Evolutionary conservation across 176 grass and related monocot genomes (phyloP), one percentile per base, ranked within the genome.

Genomic region (Tillandsia leiboldiana): DNA sequence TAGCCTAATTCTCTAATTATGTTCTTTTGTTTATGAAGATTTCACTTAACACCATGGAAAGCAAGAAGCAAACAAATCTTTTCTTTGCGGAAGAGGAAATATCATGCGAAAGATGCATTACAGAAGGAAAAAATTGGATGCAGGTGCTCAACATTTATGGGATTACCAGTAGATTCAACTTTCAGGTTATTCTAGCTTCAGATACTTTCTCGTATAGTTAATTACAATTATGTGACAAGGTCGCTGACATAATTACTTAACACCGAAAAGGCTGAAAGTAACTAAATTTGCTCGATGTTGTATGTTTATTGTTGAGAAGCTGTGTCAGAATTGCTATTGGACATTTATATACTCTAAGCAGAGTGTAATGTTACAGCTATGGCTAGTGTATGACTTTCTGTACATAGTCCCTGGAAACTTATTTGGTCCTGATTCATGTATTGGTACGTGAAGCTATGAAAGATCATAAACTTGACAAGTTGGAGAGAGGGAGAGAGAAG

Each of bases 81-180:
- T 96, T 91, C 83, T 96, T 91, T 85, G 92, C 92, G 11, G 92
- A 88, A 85, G 88, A 91, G 92, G 92, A 91, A 85, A 79, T 74
- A 53, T 56, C 17, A 26, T 53, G 48, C 3, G 2, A 74, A 66
- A 48, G 33, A 56, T 52, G 64, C 59, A 74, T 79, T 65, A 83
- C 48, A 67, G 1, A 54, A 64, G 2, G 48, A 12, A n/a, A 49
- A 73, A 66, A 57, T 49, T 74, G 79, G 1, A 42, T 79, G 66
- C 52, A 92, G 89, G 63, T 97, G 53, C 76, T 97, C 28, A 90
- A 97, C 64, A 74, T 92, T 51, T 89, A 97, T 47, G 93, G 86
- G 10, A 76, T 97, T 53, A 92, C 88, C 0, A 89, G 93, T 2
- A 89, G 86, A 67, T 97, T 97, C 79, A 97, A 97, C 67, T 92